Evolutionary conservation across 2,329 filamentous ascomycete species (phyloP).

Genomic region (Diaporthe citrichinensis): DNA sequence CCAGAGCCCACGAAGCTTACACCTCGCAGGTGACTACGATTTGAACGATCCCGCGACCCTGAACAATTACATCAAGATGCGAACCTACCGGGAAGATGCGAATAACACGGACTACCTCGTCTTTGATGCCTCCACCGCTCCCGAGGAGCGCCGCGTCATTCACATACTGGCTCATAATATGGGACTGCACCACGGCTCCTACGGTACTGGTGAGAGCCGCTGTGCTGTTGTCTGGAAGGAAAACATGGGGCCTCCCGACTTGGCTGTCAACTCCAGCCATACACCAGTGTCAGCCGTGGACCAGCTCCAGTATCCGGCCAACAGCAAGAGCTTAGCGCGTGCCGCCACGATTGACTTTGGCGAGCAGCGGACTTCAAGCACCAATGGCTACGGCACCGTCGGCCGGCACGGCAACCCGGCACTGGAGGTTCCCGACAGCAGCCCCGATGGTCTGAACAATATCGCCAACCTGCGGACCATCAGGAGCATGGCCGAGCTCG

Average conservation of each 20-base stretch:
- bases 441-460: constrained; percentile 73
- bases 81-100: constrained; percentile 40
- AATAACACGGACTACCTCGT: constrained; percentile 79
- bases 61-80: constrained; percentile 90
- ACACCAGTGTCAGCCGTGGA: constrained; percentile 51
- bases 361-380: constrained; percentile 72
- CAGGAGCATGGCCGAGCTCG: constrained; percentile 94
- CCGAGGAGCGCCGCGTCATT: constrained; percentile 88
- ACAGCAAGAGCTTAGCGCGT: constrained; percentile 88
- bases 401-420: constrained; percentile 83
- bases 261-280: constrained; percentile 85
- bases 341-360: constrained; percentile 98
- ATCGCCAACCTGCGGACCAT: constrained; percentile 89
- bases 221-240: constrained; percentile 42
- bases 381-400: constrained; percentile 81
- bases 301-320: constrained; percentile 49
- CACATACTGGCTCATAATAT: constrained; percentile 97
- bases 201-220: constrained; percentile 87
- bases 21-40: constrained; percentile 61
- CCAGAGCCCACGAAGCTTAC: background rate
- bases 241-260: constrained; percentile 59
- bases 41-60: constrained; percentile 92
- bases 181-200: constrained; percentile 90
- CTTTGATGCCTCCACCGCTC: constrained; percentile 85
- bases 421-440: constrained; percentile 85